Conservation (phyloP, 108 stramenopile genomes). For the Nitzschia inconspicua region DNA sequence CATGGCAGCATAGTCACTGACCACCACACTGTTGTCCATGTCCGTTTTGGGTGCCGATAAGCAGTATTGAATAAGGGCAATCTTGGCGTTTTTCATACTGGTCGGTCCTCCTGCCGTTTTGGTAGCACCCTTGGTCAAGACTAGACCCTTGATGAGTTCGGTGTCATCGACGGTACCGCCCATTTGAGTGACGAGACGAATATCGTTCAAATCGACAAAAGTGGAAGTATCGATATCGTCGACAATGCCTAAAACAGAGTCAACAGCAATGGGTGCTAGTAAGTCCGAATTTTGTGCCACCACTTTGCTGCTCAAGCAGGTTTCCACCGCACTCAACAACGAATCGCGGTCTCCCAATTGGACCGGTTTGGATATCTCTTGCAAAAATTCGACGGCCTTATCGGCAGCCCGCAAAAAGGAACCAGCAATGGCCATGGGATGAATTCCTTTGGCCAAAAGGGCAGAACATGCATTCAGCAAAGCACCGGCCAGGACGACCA, state of each 20-base stretch:
- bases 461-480: slow-evolving; percentile 87
- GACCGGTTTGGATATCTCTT: slow-evolving; percentile 73
- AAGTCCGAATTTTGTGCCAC: slow-evolving; percentile 92
- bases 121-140: slow-evolving; percentile 91
- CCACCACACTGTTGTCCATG: slow-evolving; percentile 99
- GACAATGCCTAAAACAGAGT: slow-evolving; percentile 91
- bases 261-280: slow-evolving; percentile 98
- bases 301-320: slow-evolving; percentile 96
- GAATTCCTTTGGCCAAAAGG: slow-evolving; percentile 90
- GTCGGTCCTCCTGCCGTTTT: slow-evolving; percentile 94
- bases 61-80: slow-evolving; percentile 95
- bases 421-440: slow-evolving; percentile 94
- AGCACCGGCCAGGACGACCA: slow-evolving; percentile 97
- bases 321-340: slow-evolving; percentile 90
- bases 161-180: slow-evolving; percentile 99
- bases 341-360: slow-evolving; percentile 79
- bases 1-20: slow-evolving; percentile 98
- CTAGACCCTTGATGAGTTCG: slow-evolving; percentile 94
- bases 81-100: slow-evolving; percentile 92
- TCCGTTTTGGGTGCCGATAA: slow-evolving; percentile 99
- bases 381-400: slow-evolving; percentile 55
- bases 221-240: slow-evolving; percentile 60
- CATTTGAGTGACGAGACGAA: slow-evolving; percentile 95
- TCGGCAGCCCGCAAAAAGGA: slow-evolving; percentile 85
- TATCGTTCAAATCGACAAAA: slow-evolving; percentile 95